Base-by-base conservation (phyloP, 1,284 basidiomycete species). In the Cryptococcus hybrid region DNA sequence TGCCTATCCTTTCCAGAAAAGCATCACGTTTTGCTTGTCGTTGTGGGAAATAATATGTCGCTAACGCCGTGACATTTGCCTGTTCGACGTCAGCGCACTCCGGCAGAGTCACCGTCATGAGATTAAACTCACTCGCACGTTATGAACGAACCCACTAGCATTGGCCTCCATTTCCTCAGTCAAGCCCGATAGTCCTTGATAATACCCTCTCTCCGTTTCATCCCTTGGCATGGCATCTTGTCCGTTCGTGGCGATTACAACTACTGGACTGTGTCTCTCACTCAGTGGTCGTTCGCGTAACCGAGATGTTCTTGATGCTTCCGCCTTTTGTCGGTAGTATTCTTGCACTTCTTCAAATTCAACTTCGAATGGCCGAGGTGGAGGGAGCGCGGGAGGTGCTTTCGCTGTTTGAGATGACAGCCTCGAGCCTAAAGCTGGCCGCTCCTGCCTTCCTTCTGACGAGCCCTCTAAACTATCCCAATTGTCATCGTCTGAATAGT, bases 51-150 rank as follows among this genome's bases (percentile, higher is more conserved):
- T 69, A 70, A 24, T 64, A 67, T 12, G 53, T 52, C 8, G 73
- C 61, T 15, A 76, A 63, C 3, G 62, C 63, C 44, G 63, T 63
- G 0, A 74, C 57, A 52, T 76, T 76, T 24, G 63, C 61, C 71
- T 74, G 53, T 36, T 5, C 15, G 12, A 52, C 5, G 47, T 54
- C 36, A 53, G 46, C 36, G 2, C 1, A 42, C 2, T 37, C 5
- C 39, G 18, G 9, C 36, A 1, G 8, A 13, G 13, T 43, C 53
- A 24, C 15, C 3, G 11, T n/a, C n/a, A 54, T 39, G n/a, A 5
- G 36, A 11, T 34, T 37, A 18, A 30, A 62, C 78, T 69, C 61
- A 85, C 85, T 59, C 63, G 66, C 56, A 76, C 72, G 54, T 74
- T 76, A n/a, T 70, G 60, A 5, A 75, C 61, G 47, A 76, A 75